These are phyloP conservation scores for Xeromyces bisporus DNA, from an alignment of 495 filamentous ascomycete species.

Conservation along the genomic window DNA sequence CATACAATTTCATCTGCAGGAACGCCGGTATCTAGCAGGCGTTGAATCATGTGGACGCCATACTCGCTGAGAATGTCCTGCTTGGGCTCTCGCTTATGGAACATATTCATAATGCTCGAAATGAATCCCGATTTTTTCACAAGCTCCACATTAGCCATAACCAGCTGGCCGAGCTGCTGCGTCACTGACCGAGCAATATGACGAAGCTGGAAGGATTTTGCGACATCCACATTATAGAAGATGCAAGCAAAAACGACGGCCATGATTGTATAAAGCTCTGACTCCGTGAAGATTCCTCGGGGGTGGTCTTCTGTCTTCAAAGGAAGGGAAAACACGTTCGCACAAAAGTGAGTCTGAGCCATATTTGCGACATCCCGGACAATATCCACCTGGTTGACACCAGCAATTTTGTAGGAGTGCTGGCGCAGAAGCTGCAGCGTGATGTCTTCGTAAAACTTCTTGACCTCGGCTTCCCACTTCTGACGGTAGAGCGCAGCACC, in stretches of 20 bases:
- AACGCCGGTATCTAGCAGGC: constrained; percentile 41
- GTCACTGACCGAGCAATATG: constrained; percentile 36
- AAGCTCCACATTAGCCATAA: constrained; percentile 44
- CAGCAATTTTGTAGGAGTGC: constrained; percentile 33
- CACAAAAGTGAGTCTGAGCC: constrained; percentile 40
- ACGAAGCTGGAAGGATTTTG: constrained; percentile 43
- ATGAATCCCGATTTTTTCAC: constrained; percentile 34
- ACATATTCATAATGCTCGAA: constrained; percentile 24
- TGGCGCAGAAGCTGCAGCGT: constrained; percentile 33
- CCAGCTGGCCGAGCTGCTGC: constrained; percentile 40
- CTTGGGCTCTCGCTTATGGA: no score
- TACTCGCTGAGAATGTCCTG: constrained; percentile 39
- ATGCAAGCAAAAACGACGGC: constrained; percentile 43
- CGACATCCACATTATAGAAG: constrained; percentile 50
- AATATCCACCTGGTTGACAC: constrained; percentile 43
- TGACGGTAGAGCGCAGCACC: constrained; percentile 28
- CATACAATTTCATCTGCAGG: constrained; percentile 50
- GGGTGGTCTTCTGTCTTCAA: constrained; percentile 45
- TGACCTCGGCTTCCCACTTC: constrained; percentile 34
- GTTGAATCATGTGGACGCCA: constrained; percentile 54
- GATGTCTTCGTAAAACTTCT: constrained; percentile 34
- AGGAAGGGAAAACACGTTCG: constrained; percentile 46
- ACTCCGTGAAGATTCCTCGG: constrained; percentile 36
- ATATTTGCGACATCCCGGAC: constrained; percentile 46
- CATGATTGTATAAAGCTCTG: constrained; percentile 42